Percentiles rank a stretch among this genome's conserved stretches.
phyloP scores from a whole-genome alignment of 345 rosid genomes.

The Aethionema arabicum region DNA sequence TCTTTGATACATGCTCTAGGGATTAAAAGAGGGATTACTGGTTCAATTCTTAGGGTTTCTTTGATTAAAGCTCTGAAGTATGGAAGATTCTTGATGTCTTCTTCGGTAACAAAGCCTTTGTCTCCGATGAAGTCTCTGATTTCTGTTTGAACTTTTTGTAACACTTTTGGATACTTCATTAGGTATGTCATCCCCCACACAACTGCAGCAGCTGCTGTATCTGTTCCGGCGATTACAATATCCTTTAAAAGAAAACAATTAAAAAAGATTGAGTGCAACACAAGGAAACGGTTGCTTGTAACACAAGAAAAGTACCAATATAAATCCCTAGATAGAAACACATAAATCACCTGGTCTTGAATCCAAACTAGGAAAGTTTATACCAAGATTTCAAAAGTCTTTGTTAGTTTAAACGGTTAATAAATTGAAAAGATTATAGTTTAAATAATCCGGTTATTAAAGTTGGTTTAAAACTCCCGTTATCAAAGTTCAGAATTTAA shows the following conservation, averaged over 20 bases:
- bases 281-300: background rate
- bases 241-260: constrained; percentile 23
- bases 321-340: background rate
- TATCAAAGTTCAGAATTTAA: too few relatives aligned
- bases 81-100: constrained; percentile 37
- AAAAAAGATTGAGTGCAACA: background rate
- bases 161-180: constrained; percentile 35
- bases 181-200: constrained; percentile 45
- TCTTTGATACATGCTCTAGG: constrained; percentile 35
- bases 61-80: constrained; percentile 39
- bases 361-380: too few relatives aligned
- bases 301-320: background rate
- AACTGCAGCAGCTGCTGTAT: constrained; percentile 38
- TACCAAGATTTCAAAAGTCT: too few relatives aligned
- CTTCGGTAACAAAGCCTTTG: constrained; percentile 33
- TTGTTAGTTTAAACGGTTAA: too few relatives aligned
- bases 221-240: constrained; percentile 37
- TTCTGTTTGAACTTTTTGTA: constrained; percentile 38
- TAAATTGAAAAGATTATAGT: too few relatives aligned
- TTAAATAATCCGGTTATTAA: too few relatives aligned
- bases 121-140: constrained; percentile 19
- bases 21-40: constrained; percentile 31
- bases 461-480: too few relatives aligned
- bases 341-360: too few relatives aligned
- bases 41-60: constrained; percentile 41